A percentile compares a stretch with the other conserved stretches of the same genome.
Conservation (phyloP, 768 basidiomycete genomes). For the Phaeotremella fagi region DNA sequence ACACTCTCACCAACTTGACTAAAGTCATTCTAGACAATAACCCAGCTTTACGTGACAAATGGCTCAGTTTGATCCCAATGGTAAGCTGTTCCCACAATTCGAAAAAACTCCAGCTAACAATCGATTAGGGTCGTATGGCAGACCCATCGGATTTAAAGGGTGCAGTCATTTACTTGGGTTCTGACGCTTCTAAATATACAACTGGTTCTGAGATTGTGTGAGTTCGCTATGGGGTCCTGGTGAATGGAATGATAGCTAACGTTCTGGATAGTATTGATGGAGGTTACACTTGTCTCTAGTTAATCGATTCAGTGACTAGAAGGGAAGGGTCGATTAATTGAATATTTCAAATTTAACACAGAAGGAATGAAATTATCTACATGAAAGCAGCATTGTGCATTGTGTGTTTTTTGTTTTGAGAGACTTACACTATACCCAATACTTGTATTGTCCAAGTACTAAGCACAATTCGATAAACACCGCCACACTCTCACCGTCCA, state of each 20-base stretch:
- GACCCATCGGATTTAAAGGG: conserved; percentile 86
- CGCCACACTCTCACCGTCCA: too few species aligned
- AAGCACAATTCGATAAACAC: too few species aligned
- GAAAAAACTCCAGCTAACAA: too few species aligned
- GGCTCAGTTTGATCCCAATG: conserved; percentile 46
- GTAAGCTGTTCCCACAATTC: conserved; percentile 20
- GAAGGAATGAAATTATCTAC: too few species aligned
- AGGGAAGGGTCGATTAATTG: too few species aligned
- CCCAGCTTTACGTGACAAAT: conserved; percentile 62
- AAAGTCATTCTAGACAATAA: conserved; percentile 72
- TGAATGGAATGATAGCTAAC: neutral
- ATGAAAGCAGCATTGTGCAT: too few species aligned
- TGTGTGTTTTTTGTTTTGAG: too few species aligned
- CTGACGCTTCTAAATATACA: conserved; percentile 84
- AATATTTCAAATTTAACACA: too few species aligned
- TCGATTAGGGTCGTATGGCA: conserved; percentile 74
- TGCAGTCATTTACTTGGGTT: conserved; percentile 82
- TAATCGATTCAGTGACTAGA: too few species aligned
- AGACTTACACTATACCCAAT: too few species aligned
- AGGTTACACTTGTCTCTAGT: conserved; percentile 63
- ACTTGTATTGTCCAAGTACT: too few species aligned
- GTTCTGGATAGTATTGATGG: conserved; percentile 77
- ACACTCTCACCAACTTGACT: conserved; percentile 89
- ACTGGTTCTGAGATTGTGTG: conserved; percentile 59
- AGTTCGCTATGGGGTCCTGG: too few species aligned